Evolutionary conservation across 495 filamentous ascomycete genomes (phyloP), one percentile per base, ranked within the genome.

Genomic region (Chaetomium tenue): DNA sequence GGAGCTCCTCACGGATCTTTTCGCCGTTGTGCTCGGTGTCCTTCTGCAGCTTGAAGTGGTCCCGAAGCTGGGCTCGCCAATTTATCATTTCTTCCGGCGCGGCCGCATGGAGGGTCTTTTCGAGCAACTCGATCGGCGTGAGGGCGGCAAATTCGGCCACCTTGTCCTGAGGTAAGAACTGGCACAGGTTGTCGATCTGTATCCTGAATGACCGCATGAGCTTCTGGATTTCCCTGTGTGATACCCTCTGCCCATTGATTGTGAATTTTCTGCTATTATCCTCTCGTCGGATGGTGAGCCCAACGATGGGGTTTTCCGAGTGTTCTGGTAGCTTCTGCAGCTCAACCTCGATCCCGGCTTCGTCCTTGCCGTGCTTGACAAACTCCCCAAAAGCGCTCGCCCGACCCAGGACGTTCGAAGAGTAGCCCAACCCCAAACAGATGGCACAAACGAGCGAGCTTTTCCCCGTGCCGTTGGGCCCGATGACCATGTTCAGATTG

Each of bases 401-500:
- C 48, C 94, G 87, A 18, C 95, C 95, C 23, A 99, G 82, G 69
- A 93, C 86, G 80, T 87, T 82, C 33, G 94, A 87, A 4, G 85
- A 82, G 82, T 87, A 97, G 40, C 94, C 94, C 33, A 99, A 77
- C 8, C 94, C 94, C 15, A 99, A 76, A 76, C 95, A 98, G 65
- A 99, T 96, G 30, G 95, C 94, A 76, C 94, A 98, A 33, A 99
- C 94, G 37, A 99, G 84, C 0, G 95, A 96, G 80, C 92, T 97
- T 74, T 99, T 99, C 51, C 94, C 94, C 0, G 94, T 97, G 51
- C 94, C 94, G 72, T 99, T 99, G 11, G 94, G 94, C 0, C 94
- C 94, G 68, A 99, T 97, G 62, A 99, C 87, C 95, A 99, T 98
- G 72, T 99, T 99, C 69, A 99, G 74, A 68, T 89, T 94, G 15